Evolutionary conservation across 2,329 filamentous ascomycete species (phyloP), one percentile per base, ranked within the genome.

Genomic region (Alternaria atra): DNA sequence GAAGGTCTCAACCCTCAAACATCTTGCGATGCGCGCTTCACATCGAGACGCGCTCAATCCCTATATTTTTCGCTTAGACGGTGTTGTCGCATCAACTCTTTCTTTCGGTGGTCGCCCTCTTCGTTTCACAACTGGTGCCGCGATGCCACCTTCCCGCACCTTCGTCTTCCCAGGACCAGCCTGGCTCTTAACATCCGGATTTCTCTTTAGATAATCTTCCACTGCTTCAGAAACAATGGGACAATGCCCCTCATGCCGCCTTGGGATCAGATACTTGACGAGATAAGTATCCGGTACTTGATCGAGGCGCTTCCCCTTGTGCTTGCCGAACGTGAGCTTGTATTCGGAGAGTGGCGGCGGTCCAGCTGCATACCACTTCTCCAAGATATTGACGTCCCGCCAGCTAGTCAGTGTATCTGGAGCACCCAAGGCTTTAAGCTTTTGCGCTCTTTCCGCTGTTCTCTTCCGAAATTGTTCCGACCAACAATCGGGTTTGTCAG

Each of bases 311-410:
- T 46, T 58, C 13, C 27, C 55, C 15, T 32, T 13, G 13, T 57
- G 37, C 17, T 57, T 57, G 3, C 55, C 55, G 23, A 52, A 52
- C 15, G 46, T 51, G n/a, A 52, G 46, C 43, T 42, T 52, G 30
- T 52, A 58, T 17, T 58, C 47, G 10, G 39, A 52, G 29, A 52
- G 17, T 10, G 20, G 37, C 30, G 40, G 55, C 23, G 48, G 48
- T 4, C 48, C 39, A 15, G n/a, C 46, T 13, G 29, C n/a, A 23
- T 20, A 40, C 17, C 35, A 20, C n/a, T 39, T 39, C 17, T 39
- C 35, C 35, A 39, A 12, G 8, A 12, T 34, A 10, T 34, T 13
- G 12, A 34, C 32, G 32, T 34, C n/a, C 37, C 23, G n/a, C 15
- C 4, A 10, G 7, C 10, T 23, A 10, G 37, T 40, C 17, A 15